Base-by-base conservation (phyloP, 805 yeast species). In the Hanseniaspora lachancei region DNA sequence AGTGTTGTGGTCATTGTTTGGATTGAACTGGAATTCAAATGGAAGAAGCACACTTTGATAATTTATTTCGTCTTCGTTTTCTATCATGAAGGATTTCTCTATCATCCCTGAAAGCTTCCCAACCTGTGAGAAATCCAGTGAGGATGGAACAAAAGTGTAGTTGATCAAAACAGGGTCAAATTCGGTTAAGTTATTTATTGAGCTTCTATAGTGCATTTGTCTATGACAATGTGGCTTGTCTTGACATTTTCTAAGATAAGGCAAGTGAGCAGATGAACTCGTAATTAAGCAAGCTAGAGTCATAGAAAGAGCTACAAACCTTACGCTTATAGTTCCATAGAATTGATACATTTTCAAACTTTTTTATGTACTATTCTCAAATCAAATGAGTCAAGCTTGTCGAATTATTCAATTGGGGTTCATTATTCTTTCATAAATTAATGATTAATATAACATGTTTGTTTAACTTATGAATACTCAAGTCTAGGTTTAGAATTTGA, bases 171-270 rank as follows among this genome's bases (percentile, higher is more conserved):
- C 3, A 64, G 57, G 9, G 66, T 61, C 57, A 76, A 78, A 40
- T 77, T 60, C 2, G 72, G 64, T 60, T 78, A 77, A 34, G 74
- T 70, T 0, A 73, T 65, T 21, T 66, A 66, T 44, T 67, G 69
- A 0, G 64, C 59, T 18, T 60, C 60, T 6, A 59, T 56, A 6
- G 77, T 71, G 47, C 55, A 91, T 72, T 63, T 89, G 86, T 67
- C 97, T 76, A 50, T 75, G 69, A 65, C 97, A 89, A 65, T 89
- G 89, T 7, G 96, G 95, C 18, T 88, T 77, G 62, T 84, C 82
- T 6, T 74, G 79, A 67, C 97, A 89, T 15, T 74, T 78, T 64
- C 87, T 86, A 73, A 88, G 43, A 18, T 43, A 43, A 12, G 27
- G 23, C 27, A 55, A 21, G 15, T 49, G 54, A 18, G 35, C 48